Percentiles rank a stretch among this genome's conserved stretches.
These are phyloP conservation scores for Marchantia paleacea DNA, from an alignment of 225 moss, liverwort and hornwort genomes.

Conservation along the genomic window DNA sequence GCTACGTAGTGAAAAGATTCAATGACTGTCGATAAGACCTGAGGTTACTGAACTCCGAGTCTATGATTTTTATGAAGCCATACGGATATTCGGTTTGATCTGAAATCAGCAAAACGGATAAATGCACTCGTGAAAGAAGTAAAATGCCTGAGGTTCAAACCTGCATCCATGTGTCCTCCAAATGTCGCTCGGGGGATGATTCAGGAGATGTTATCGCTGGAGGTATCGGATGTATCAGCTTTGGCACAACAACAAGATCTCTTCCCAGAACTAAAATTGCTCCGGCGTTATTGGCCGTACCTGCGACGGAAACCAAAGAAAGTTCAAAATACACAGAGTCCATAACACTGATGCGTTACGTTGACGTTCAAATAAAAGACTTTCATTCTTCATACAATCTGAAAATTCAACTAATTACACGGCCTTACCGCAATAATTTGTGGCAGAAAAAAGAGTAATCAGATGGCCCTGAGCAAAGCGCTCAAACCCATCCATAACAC, in stretches of 20 bases:
- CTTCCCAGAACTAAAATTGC: slow-evolving; percentile 96
- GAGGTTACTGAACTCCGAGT: too few relatives aligned
- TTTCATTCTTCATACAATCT: too few relatives aligned
- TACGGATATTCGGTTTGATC: neutral
- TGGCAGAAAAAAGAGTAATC: slow-evolving; percentile 93
- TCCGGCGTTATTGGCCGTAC: slow-evolving; percentile 97
- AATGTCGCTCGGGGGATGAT: slow-evolving; percentile 75
- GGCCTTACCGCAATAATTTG: slow-evolving; percentile 86
- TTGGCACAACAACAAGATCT: slow-evolving; percentile 93
- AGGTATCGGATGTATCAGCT: slow-evolving; percentile 94
- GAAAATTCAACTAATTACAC: neutral
- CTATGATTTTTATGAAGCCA: neutral
- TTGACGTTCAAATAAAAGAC: neutral
- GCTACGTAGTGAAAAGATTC: too few relatives aligned
- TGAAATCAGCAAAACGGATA: neutral
- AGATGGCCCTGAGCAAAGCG: slow-evolving; percentile 96
- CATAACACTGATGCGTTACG: neutral
- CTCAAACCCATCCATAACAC: slow-evolving; percentile 99
- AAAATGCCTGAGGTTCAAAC: slow-evolving; percentile 21
- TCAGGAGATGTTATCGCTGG: slow-evolving; percentile 85
- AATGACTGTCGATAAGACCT: too few relatives aligned
- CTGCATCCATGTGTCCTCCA: slow-evolving; percentile 99
- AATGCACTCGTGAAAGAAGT: neutral
- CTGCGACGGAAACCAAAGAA: slow-evolving; percentile 24
- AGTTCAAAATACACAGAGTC: neutral